These are phyloP conservation scores for Saururus chinensis DNA, from an alignment of 164 flowering plant species.

Conservation along the genomic window DNA sequence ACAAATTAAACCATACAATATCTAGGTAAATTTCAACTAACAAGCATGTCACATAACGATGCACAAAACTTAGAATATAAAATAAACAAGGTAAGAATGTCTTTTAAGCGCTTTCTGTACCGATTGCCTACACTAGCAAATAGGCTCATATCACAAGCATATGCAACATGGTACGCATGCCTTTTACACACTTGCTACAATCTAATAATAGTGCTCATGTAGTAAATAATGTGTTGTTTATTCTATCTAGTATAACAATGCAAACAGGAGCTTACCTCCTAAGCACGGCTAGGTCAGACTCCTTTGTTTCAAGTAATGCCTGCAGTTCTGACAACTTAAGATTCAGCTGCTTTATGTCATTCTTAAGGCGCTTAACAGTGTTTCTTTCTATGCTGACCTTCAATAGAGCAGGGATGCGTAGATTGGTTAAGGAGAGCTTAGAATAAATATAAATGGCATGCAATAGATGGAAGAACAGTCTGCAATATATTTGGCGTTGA, in stretches of 20 bases:
- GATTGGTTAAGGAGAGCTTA: slow-evolving; percentile 42
- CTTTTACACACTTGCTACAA: too few relatives aligned
- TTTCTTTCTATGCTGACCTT: slow-evolving; percentile 74
- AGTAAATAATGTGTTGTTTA: too few relatives aligned
- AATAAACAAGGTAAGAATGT: too few relatives aligned
- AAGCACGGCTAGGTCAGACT: slow-evolving; percentile 43
- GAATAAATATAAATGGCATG: background rate
- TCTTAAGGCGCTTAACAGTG: slow-evolving; percentile 60
- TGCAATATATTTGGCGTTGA: background rate
- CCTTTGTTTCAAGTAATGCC: slow-evolving; percentile 71
- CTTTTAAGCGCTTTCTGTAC: too few relatives aligned
- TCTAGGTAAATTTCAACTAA: too few relatives aligned
- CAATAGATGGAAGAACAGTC: background rate
- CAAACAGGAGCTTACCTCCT: slow-evolving; percentile 34
- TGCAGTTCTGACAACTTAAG: slow-evolving; percentile 63
- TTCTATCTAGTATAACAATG: background rate
- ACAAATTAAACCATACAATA: too few relatives aligned
- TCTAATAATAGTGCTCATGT: too few relatives aligned
- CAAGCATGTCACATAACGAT: too few relatives aligned
- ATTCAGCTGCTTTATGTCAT: slow-evolving; percentile 77
- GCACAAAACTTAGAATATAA: too few relatives aligned
- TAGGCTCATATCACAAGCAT: too few relatives aligned
- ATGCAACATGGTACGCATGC: too few relatives aligned
- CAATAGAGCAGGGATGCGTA: slow-evolving; percentile 77
- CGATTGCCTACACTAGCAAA: too few relatives aligned